These are phyloP conservation scores for Lithospermum erythrorhizon DNA, from an alignment of 257 asterid species.

Conservation along the genomic window DNA sequence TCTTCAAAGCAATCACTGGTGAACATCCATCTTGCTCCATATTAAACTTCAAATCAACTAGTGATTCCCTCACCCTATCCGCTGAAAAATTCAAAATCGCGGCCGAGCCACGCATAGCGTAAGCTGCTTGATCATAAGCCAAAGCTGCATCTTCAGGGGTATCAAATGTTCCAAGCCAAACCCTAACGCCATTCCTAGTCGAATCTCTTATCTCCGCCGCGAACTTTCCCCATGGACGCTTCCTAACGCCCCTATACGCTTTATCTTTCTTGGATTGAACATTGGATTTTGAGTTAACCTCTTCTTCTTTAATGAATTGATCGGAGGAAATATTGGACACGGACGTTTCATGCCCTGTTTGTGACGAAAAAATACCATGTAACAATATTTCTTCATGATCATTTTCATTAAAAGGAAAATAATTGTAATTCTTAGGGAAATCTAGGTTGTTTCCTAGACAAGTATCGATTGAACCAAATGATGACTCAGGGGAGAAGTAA, in stretches of 20 bases:
- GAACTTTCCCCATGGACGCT: slow-evolving; percentile 27
- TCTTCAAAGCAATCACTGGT: slow-evolving; percentile 25
- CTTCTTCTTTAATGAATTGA: slow-evolving; percentile 3
- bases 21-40: slow-evolving; percentile 16
- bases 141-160: slow-evolving; percentile 29
- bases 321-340: neutral
- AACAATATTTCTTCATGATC: neutral
- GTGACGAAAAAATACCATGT: neutral
- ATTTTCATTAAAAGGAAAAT: neutral
- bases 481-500: neutral
- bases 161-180: slow-evolving; percentile 33
- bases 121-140: slow-evolving; percentile 35
- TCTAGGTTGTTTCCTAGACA: neutral
- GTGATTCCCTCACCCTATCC: slow-evolving; percentile 17
- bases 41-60: slow-evolving; percentile 11
- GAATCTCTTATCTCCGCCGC: slow-evolving; percentile 20
- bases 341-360: neutral
- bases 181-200: slow-evolving; percentile 30
- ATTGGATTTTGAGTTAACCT: neutral
- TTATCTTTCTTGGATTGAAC: slow-evolving; percentile 6
- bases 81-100: slow-evolving; percentile 24
- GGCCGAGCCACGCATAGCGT: slow-evolving; percentile 17
- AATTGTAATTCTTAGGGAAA: neutral
- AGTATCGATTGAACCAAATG: neutral
- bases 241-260: slow-evolving; percentile 28